Base-by-base conservation (phyloP, 306 rosid genomes). In the Vigna mungo region DNA sequence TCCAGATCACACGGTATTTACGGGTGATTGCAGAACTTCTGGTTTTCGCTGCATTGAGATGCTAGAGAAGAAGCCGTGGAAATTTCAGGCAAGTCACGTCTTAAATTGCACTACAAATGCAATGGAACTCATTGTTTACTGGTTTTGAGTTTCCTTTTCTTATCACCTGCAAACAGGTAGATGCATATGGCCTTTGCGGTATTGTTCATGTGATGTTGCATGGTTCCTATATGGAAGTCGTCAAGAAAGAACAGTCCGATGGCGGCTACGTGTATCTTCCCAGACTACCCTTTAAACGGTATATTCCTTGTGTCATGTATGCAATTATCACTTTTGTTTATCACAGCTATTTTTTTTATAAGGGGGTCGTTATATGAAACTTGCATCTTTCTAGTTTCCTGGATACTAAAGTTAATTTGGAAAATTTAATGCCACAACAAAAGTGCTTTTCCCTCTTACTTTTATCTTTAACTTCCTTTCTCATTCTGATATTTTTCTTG, bases 41-140 rank as follows among this genome's bases (percentile, higher is more conserved):
- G 97, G 97, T 47, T 92, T 95, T 88, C 94, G 94, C 82, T 95
- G 97, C 81, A 87, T 84, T 66, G 97, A 95, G 86, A 95, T 95
- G 98, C 96, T 78, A 81, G 92, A 85, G 81, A 70, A 85, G 20
- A 90, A 80, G 68, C 93, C 93, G 4, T 95, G 98, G 98, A 90
- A 76, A 81, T 88, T 83, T 88, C 98, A 95, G 96, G 98, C 72
- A 30, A 84, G 90, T 82, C 64, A 48, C 72, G 44, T 66, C 77
- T 79, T 51, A 23, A 58, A 62, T 80, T 54, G 18, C 30, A 18
- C n/a, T 54, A 7, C 49, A 72, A 34, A 58, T 77, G 74, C 68
- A 36, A 71, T 76, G 68, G 23, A 43, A 16, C 53, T 66, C 75
- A 41, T 75, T 41, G 47, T 61, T 44, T 27, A 64, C 71, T 41